Evolutionary conservation across 441 rosid genomes (phyloP).

Genomic region (Arabidopsis hybrid): DNA sequence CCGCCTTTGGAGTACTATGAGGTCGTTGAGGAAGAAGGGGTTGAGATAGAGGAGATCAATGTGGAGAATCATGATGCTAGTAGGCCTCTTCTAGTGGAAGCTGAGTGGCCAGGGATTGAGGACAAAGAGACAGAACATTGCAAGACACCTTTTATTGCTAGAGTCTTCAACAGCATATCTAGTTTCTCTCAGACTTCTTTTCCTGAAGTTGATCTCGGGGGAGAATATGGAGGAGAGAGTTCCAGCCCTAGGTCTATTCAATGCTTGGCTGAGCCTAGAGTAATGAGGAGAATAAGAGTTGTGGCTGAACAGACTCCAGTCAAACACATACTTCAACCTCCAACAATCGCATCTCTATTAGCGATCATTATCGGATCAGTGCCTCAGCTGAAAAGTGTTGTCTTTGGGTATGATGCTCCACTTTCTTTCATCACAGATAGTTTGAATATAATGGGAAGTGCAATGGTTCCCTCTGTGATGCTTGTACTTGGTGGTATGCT

Average conservation of each 20-base stretch:
- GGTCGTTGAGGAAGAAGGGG: constrained; percentile 66
- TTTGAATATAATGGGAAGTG: constrained; percentile 77
- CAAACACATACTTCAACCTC: constrained; percentile 90
- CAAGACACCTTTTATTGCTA: constrained; percentile 84
- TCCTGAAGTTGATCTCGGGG: constrained; percentile 60
- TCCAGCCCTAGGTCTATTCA: constrained; percentile 72
- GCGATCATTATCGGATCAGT: constrained; percentile 78
- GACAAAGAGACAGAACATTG: constrained; percentile 88
- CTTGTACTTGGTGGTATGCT: constrained; percentile 96
- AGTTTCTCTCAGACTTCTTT: constrained; percentile 53
- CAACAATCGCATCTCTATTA: constrained; percentile 81
- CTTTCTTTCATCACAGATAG: constrained; percentile 83
- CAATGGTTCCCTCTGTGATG: constrained; percentile 97
- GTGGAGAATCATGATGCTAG: constrained; percentile 50
- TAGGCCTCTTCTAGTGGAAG: constrained; percentile 82
- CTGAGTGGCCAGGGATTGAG: constrained; percentile 98
- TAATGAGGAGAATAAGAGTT: constrained; percentile 82
- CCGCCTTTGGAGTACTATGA: constrained; percentile 87
- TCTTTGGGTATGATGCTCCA: constrained; percentile 85
- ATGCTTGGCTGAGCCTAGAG: constrained; percentile 87
- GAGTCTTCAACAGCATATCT: constrained; percentile 64
- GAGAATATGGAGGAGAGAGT: constrained; percentile 42
- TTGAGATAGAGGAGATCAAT: constrained; percentile 63
- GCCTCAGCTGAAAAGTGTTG: constrained; percentile 72
- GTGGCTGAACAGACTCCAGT: constrained; percentile 91